Conservation (phyloP, 441 rosid species). For the Kokia cookei region DNA sequence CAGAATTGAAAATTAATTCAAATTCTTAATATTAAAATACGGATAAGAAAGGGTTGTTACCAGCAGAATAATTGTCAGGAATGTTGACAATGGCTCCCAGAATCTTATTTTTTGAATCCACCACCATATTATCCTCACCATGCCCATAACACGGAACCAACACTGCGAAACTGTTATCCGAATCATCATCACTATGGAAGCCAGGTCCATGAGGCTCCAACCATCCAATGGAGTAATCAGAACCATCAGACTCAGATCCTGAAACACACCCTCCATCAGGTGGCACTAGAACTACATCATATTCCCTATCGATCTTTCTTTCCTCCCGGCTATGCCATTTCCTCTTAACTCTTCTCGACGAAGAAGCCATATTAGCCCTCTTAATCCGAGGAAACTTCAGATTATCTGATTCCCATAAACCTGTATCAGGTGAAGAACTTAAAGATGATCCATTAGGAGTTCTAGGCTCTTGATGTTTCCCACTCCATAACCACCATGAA, state of each 20-base stretch:
- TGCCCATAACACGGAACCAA: constrained; percentile 67
- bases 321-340: constrained; percentile 70
- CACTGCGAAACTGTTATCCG: constrained; percentile 61
- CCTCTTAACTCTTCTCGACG: constrained; percentile 52
- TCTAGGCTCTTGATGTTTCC: constrained; percentile 45
- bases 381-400: constrained; percentile 51
- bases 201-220: constrained; percentile 75
- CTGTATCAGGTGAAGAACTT: constrained; percentile 37
- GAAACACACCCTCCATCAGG: constrained; percentile 76
- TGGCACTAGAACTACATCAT: constrained; percentile 73
- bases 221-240: constrained; percentile 82
- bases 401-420: constrained; percentile 45
- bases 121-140: constrained; percentile 26
- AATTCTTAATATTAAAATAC: background rate
- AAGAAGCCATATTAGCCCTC: constrained; percentile 34
- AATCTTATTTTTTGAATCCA: constrained; percentile 24
- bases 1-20: background rate
- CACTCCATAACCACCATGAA: constrained; percentile 71
- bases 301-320: constrained; percentile 63
- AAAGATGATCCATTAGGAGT: constrained; percentile 35
- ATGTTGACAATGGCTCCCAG: constrained; percentile 41
- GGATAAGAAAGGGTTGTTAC: constrained; percentile 24
- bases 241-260: constrained; percentile 72
- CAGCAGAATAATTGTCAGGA: constrained; percentile 36
- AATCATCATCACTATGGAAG: constrained; percentile 56